Evolutionary conservation across 306 rosid species (phyloP).

Genomic region (Hippophae tibetana): DNA sequence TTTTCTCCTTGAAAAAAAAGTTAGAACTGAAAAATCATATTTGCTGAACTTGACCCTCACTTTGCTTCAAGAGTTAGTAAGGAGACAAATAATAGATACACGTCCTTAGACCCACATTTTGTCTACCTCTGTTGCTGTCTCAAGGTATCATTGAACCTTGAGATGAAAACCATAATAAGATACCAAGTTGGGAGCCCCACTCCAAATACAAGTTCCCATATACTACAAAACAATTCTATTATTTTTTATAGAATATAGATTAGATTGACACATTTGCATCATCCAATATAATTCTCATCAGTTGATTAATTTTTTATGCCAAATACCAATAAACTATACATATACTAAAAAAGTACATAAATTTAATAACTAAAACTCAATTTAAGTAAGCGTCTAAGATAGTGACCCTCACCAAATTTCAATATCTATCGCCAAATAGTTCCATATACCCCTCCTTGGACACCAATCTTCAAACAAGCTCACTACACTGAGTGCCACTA

Average conservation of each 20-base stretch:
- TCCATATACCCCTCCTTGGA: too few species aligned
- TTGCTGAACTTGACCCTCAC: too few species aligned
- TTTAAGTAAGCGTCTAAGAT: slow-evolving; percentile 18
- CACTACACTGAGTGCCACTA: not conserved
- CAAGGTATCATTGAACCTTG: too few species aligned
- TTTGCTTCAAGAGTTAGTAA: too few species aligned
- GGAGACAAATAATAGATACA: too few species aligned
- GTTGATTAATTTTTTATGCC: not conserved
- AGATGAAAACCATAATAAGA: not conserved
- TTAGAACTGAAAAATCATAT: too few species aligned
- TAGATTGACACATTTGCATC: slow-evolving; percentile 25
- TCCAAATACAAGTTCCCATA: too few species aligned
- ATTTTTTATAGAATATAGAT: slow-evolving; percentile 13
- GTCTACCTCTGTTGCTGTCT: too few species aligned
- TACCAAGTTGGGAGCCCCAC: not conserved
- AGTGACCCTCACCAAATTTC: slow-evolving; percentile 30
- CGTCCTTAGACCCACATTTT: too few species aligned
- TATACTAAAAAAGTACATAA: too few species aligned
- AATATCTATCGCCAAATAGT: slow-evolving; percentile 22
- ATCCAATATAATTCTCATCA: slow-evolving; percentile 7
- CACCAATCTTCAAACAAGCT: slow-evolving; percentile 23
- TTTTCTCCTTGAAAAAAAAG: too few species aligned
- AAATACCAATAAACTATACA: not conserved
- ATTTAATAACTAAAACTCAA: not conserved
- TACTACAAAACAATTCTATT: not conserved